Base-by-base conservation (phyloP, 1,284 basidiomycete genomes). In the Irpex rosettiformis region DNA sequence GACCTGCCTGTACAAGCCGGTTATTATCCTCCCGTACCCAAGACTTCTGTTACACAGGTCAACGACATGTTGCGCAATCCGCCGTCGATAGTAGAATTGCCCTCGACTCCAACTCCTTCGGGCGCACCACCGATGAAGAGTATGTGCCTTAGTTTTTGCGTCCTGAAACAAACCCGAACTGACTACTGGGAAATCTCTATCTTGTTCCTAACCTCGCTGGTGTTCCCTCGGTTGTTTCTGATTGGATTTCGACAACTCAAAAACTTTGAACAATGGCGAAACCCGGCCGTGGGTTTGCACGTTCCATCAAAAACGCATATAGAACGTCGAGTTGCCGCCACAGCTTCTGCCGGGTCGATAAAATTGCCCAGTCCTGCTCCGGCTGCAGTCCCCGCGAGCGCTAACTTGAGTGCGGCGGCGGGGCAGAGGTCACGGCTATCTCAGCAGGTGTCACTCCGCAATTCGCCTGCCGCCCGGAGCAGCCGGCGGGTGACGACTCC, bases 11-110 rank as follows among this genome's bases (percentile, higher is more conserved):
- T 63, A 48, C 61, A 66, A 43, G 60, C 67, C 25, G 62, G 60
- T 10, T 62, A 64, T 55, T 67, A 64, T 37, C 60, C 64, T 61
- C 67, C 56, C 61, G 70, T 63, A 58, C 72, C 67, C 27, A 69
- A 76, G 48, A 79, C 73, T 59, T 73, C 81, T 1, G 76, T 76
- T 21, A 72, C 74, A 11, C 75, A 80, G 62, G 75, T 83, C 52
- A 79, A 75, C 51, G 79, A 82, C 60, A 80, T 72, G 61, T 67
- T 85, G 62, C 75, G 80, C 40, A 74, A 70, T 16, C 80, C 79
- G 1, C 68, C 82, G 45, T 67, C 66, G 18, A 64, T 67, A 18
- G 52, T 65, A 8, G 66, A 66, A 48, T 16, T 54, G 3, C 60
- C 63, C n/a, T 54, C 66, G n/a, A 53, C 66, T 3, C 56, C 67